Percentiles rank a stretch among this genome's conserved stretches.
phyloP scores from a whole-genome alignment of 352 stramenopile species.

The Globisporangium cystogenes region DNA sequence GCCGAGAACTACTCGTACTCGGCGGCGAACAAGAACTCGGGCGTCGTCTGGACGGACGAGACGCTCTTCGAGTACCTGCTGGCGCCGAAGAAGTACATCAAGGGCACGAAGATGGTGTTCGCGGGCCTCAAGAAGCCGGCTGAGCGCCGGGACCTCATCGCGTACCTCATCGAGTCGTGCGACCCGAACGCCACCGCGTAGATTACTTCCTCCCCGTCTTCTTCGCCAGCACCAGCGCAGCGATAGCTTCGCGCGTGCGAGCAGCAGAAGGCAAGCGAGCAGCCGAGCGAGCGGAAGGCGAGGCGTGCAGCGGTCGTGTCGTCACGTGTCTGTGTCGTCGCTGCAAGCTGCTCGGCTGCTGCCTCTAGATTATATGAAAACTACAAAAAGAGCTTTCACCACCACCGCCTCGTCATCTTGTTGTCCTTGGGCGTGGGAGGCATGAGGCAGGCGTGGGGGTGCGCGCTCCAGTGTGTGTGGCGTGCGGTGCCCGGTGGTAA shows the following conservation, averaged over 20 bases:
- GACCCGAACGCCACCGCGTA: slow-evolving; percentile 39
- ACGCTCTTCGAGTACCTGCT: slow-evolving; percentile 99
- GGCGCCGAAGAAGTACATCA: slow-evolving; percentile 99
- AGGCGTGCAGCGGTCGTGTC: neutral
- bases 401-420: neutral
- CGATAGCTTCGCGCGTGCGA: neutral
- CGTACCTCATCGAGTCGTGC: slow-evolving; percentile 93
- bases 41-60: slow-evolving; percentile 94
- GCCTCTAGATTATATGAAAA: slow-evolving; percentile 1
- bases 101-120: slow-evolving; percentile 99
- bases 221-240: neutral
- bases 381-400: neutral
- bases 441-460: no score
- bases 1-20: slow-evolving; percentile 98
- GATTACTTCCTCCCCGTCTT: slow-evolving; percentile 1
- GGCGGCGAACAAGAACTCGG: slow-evolving; percentile 98
- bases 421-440: neutral
- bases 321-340: neutral
- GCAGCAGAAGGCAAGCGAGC: neutral
- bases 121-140: slow-evolving; percentile 98
- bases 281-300: neutral
- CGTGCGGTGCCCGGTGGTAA: no score
- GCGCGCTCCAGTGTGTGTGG: no score
- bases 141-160: slow-evolving; percentile 98
- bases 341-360: neutral